These are phyloP conservation scores for Dichomitus squalens DNA, from an alignment of 1,284 basidiomycete species.

Conservation along the genomic window DNA sequence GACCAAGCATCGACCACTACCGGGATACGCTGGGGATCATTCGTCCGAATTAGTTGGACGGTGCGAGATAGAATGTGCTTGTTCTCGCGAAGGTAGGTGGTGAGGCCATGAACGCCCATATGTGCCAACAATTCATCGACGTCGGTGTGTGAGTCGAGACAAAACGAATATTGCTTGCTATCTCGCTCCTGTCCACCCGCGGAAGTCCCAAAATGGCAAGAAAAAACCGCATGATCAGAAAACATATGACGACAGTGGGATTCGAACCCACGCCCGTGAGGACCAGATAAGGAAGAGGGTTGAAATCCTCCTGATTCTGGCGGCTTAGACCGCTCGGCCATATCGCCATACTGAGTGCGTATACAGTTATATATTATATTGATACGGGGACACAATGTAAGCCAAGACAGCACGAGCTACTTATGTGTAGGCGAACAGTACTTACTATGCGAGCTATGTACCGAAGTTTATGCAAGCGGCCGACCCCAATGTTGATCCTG, in stretches of 20 bases:
- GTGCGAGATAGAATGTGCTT: conserved; percentile 59
- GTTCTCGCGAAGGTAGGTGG: conserved; percentile 79
- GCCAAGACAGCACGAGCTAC: too few relatives aligned
- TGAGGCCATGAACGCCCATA: conserved; percentile 85
- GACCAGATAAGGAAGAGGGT: too few relatives aligned
- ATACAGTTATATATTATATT: neutral
- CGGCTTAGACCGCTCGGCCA: conserved; percentile 27
- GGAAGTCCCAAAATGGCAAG: too few relatives aligned
- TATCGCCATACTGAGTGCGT: neutral
- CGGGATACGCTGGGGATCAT: conserved; percentile 13
- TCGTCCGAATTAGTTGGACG: conserved; percentile 37
- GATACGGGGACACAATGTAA: too few relatives aligned
- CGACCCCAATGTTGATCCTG: too few relatives aligned
- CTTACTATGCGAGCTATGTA: too few relatives aligned
- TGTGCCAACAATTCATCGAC: conserved; percentile 5
- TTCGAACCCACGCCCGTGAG: conserved; percentile 47
- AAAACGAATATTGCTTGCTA: neutral
- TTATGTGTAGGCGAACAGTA: too few relatives aligned
- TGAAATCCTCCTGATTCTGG: conserved; percentile 25
- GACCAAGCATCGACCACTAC: conserved; percentile 89
- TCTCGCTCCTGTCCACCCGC: too few relatives aligned
- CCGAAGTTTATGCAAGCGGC: too few relatives aligned
- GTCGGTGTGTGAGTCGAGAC: neutral
- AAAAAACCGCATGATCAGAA: neutral
- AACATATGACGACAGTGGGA: conserved; percentile 35